A percentile compares a stretch with the other conserved stretches of the same genome.
Conservation (phyloP, 2,329 filamentous ascomycete genomes). For the Fusarium siculi region DNA sequence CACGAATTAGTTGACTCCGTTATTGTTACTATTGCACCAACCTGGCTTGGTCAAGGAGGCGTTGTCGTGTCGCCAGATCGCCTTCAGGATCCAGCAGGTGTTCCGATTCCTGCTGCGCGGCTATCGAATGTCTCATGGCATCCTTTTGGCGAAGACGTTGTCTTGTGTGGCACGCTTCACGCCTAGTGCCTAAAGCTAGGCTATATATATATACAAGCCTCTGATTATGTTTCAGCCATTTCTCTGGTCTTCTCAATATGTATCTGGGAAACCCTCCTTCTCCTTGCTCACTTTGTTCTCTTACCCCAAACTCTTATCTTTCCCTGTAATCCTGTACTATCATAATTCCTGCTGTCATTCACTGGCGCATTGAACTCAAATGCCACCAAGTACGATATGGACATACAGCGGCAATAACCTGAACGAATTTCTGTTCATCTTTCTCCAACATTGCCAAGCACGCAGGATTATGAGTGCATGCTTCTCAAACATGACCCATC, state of each 20-base stretch:
- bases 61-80: slow-evolving; percentile 80
- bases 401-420: too few species aligned
- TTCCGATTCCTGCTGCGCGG: slow-evolving; percentile 69
- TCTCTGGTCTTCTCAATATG: neutral
- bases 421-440: neutral
- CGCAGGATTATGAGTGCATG: neutral
- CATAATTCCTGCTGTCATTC: neutral
- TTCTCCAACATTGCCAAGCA: neutral
- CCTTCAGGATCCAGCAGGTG: slow-evolving; percentile 59
- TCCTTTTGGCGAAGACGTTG: slow-evolving; percentile 83
- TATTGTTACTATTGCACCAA: slow-evolving; percentile 89
- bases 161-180: slow-evolving; percentile 76
- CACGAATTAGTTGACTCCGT: slow-evolving; percentile 76
- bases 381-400: neutral
- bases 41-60: slow-evolving; percentile 86
- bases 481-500: slow-evolving; percentile 39
- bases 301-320: neutral
- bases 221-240: neutral
- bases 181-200: slow-evolving; percentile 27
- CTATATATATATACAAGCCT: slow-evolving; percentile 30
- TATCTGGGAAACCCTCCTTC: neutral
- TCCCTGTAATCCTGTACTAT: neutral
- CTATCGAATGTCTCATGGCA: slow-evolving; percentile 77
- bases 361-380: neutral
- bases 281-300: neutral